phyloP scores from a whole-genome alignment of 805 yeast genomes.

The Candida nitratophila region DNA sequence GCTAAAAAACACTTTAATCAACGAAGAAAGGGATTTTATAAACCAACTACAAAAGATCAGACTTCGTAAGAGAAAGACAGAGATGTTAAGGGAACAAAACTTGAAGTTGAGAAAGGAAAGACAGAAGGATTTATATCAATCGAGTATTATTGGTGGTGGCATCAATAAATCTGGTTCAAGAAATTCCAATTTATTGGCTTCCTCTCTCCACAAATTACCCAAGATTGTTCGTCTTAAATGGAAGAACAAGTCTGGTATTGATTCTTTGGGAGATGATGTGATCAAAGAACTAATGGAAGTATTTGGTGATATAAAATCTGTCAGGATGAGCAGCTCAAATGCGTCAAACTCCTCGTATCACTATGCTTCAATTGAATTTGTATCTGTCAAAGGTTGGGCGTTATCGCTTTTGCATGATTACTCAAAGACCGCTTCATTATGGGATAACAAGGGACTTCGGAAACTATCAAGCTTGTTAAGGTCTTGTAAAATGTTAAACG shows the following conservation, averaged over 20 bases:
- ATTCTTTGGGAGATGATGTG: slow-evolving; percentile 23
- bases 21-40: slow-evolving; percentile 24
- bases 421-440: slow-evolving; percentile 30
- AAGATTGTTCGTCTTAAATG: slow-evolving; percentile 31
- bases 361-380: slow-evolving; percentile 31
- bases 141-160: not conserved
- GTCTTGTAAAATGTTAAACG: slow-evolving; percentile 10
- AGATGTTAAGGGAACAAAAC: slow-evolving; percentile 11
- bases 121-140: slow-evolving; percentile 3
- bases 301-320: slow-evolving; percentile 32
- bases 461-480: slow-evolving; percentile 41
- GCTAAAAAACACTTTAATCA: slow-evolving; percentile 22
- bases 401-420: slow-evolving; percentile 37
- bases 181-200: not conserved
- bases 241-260: slow-evolving; percentile 34
- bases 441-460: slow-evolving; percentile 40
- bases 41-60: slow-evolving; percentile 1
- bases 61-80: slow-evolving; percentile 10
- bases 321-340: slow-evolving; percentile 7
- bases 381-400: slow-evolving; percentile 19
- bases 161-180: not conserved
- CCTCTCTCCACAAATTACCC: not conserved
- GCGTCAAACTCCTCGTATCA: slow-evolving; percentile 23
- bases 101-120: slow-evolving; percentile 8
- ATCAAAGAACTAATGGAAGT: slow-evolving; percentile 34